Evolutionary conservation across 768 basidiomycete genomes (phyloP).

Genomic region (Trametes maxima): DNA sequence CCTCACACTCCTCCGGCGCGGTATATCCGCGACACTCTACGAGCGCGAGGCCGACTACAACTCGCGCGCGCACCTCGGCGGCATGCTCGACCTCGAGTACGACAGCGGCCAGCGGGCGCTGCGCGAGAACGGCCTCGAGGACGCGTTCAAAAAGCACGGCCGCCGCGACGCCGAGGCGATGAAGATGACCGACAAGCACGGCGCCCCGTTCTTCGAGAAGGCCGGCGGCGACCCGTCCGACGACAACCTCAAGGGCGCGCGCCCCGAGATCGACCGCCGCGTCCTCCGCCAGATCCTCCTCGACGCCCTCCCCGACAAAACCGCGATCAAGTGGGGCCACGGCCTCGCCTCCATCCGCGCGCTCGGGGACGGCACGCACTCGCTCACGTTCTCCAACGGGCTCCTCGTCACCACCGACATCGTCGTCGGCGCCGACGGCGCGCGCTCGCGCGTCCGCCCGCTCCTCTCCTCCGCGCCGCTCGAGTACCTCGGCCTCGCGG

Average conservation of each 20-base stretch:
- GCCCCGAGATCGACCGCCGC: constrained; percentile 2
- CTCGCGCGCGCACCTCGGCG: constrained; percentile 7
- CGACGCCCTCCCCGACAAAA: constrained; percentile 31
- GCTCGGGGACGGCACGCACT: constrained; percentile 28
- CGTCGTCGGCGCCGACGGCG: constrained; percentile 43
- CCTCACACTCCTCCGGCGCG: constrained; percentile 9
- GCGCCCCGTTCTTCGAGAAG: neutral
- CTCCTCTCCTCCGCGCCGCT: constrained; percentile 36
- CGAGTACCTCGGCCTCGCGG: constrained; percentile 35
- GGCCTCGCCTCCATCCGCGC: constrained; percentile 36
- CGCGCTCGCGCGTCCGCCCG: constrained; percentile 42
- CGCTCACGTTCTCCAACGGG: constrained; percentile 3
- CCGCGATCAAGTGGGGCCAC: constrained; percentile 43
- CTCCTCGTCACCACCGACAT: constrained; percentile 20
- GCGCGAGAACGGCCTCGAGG: constrained; percentile 15
- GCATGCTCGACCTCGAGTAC: constrained; percentile 10
- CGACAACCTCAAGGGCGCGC: neutral
- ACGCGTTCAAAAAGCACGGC: neutral
- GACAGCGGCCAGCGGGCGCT: constrained; percentile 10
- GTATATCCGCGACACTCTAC: constrained; percentile 5
- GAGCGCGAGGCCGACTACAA: constrained; percentile 3
- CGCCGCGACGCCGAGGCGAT: constrained; percentile 8
- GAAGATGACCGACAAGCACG: neutral
- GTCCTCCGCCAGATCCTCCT: constrained; percentile 9
- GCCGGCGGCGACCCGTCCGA: neutral